A percentile compares a stretch with the other conserved stretches of the same genome.
phyloP scores from a whole-genome alignment of 2,329 filamentous ascomycete species.

The Nothopassalora personata region DNA sequence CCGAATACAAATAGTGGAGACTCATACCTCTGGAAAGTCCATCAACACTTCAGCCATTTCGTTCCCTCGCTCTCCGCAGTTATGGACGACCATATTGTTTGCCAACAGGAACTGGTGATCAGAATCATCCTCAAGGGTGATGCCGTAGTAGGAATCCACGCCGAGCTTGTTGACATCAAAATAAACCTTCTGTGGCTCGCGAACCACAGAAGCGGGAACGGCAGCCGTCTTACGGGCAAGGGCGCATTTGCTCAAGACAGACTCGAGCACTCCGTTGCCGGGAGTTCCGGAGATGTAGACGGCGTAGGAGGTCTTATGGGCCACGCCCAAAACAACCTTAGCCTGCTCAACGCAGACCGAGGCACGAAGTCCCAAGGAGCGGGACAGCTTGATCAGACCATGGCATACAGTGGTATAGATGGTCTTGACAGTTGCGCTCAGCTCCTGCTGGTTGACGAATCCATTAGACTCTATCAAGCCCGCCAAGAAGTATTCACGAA shows the following conservation, averaged over 20 bases:
- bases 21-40: constrained; percentile 81
- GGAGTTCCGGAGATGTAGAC: background rate
- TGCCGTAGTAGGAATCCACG: background rate
- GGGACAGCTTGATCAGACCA: background rate
- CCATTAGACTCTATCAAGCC: background rate
- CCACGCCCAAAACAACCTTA: background rate
- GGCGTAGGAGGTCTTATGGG: background rate
- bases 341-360: background rate
- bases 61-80: constrained; percentile 84
- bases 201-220: background rate
- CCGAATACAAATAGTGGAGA: background rate
- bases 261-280: background rate
- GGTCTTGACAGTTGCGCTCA: background rate
- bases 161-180: background rate
- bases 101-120: background rate
- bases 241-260: background rate
- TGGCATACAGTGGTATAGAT: background rate
- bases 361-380: background rate
- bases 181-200: background rate
- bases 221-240: background rate
- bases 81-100: background rate
- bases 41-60: constrained; percentile 99
- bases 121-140: background rate
- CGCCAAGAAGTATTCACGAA: background rate
- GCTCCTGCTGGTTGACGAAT: too few relatives aligned